These are phyloP conservation scores for Ophiocordyceps camponoti-floridani DNA, from an alignment of 2,329 filamentous ascomycete species.

Conservation along the genomic window DNA sequence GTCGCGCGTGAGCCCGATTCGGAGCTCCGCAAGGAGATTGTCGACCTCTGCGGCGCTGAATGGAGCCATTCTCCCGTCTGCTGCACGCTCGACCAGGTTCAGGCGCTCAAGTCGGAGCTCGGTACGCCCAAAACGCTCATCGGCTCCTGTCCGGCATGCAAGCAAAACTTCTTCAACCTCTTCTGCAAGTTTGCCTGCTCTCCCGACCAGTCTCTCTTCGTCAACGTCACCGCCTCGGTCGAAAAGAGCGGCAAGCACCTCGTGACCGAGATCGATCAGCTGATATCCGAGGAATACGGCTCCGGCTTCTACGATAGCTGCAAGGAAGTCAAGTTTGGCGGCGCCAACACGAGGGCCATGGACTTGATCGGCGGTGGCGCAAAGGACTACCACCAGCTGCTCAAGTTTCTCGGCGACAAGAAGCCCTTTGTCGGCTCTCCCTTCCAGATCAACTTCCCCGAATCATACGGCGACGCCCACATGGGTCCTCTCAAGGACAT, in stretches of 20 bases:
- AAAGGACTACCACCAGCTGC: slow-evolving; percentile 69
- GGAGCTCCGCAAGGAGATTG: slow-evolving; percentile 56
- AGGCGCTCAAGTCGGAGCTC: slow-evolving; percentile 66
- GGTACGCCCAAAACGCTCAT: slow-evolving; percentile 79
- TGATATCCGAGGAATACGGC: slow-evolving; percentile 72
- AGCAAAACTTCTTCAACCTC: slow-evolving; percentile 94
- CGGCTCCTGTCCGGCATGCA: slow-evolving; percentile 87
- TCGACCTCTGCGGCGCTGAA: slow-evolving; percentile 70
- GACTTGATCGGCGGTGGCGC: slow-evolving; percentile 90
- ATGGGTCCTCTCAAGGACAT: slow-evolving; percentile 53
- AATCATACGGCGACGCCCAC: slow-evolving; percentile 38
- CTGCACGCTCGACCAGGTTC: slow-evolving; percentile 69
- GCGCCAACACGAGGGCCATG: slow-evolving; percentile 86
- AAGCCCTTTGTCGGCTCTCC: slow-evolving; percentile 71
- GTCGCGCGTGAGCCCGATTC: slow-evolving; percentile 57
- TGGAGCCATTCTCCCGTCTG: slow-evolving; percentile 77
- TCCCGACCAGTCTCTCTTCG: slow-evolving; percentile 83
- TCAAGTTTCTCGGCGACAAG: slow-evolving; percentile 88
- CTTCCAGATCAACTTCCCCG: slow-evolving; percentile 92
- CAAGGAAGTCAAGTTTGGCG: slow-evolving; percentile 96
- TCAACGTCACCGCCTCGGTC: slow-evolving; percentile 71
- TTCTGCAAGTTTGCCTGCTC: slow-evolving; percentile 99
- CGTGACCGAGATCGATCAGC: slow-evolving; percentile 82
- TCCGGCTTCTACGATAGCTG: slow-evolving; percentile 88
- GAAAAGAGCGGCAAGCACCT: slow-evolving; percentile 39